Conservation (phyloP, 306 rosid species). For the Corylus heterophylla region DNA sequence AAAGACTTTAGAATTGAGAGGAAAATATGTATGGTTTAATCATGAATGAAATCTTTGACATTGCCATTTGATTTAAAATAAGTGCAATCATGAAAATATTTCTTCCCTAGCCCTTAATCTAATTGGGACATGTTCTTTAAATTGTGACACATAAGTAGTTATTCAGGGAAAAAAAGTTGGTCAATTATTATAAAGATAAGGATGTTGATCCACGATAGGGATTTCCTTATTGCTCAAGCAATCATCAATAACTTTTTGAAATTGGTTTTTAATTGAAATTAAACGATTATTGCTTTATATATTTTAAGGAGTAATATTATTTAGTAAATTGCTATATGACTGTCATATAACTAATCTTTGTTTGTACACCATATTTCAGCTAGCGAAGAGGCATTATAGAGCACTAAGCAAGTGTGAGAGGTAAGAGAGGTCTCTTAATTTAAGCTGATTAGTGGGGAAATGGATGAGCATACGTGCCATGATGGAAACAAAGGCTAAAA, state of each 20-base stretch:
- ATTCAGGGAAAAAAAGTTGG: no score
- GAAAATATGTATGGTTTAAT: not conserved
- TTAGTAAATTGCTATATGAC: no score
- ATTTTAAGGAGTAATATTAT: no score
- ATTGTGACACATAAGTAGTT: not conserved
- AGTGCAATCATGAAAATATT: no score
- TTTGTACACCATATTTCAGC: not conserved
- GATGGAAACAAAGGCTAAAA: not conserved
- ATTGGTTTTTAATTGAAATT: not conserved
- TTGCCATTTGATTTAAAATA: not conserved
- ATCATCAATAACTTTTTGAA: not conserved
- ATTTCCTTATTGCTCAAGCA: not conserved
- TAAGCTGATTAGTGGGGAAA: not conserved
- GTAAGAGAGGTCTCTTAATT: not conserved
- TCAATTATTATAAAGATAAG: not conserved
- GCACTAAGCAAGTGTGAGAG: no score
- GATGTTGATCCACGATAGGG: not conserved
- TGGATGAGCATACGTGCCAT: not conserved
- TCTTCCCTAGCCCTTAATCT: not conserved
- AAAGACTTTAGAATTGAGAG: no score
- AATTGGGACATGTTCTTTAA: not conserved
- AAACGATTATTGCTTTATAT: not conserved
- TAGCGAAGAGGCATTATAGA: not conserved
- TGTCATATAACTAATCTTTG: not conserved
- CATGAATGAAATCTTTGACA: not conserved